Evolutionary conservation across 2,329 filamentous ascomycete species (phyloP), one percentile per base, ranked within the genome.

Genomic region (Harringtonia aguacate): DNA sequence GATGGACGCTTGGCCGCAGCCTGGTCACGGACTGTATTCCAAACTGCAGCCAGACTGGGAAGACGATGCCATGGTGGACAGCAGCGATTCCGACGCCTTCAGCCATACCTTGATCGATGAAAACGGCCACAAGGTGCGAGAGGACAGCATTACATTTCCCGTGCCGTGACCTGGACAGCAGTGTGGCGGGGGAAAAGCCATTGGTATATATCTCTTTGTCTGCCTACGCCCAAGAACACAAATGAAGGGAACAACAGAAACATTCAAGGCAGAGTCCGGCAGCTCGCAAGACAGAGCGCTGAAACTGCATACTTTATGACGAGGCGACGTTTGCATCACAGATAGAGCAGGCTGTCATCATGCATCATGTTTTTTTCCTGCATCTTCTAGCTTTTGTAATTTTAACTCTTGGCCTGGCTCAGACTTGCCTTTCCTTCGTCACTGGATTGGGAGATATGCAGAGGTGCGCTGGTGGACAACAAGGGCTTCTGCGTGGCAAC

Each of bases 401-500:
- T 10, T 34, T 20, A 34, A 14, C 18, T 22, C 44, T 46, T 14
- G 13, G 14, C 31, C 35, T 52, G 54, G 59, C 60, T 62, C 60
- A 62, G 59, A 61, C 56, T 59, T 61, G 60, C 58, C 60, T 62
- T 62, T 61, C 55, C 53, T 51, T 55, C 58, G 50, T 62, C 59
- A 61, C 46, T 48, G 53, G 58, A 46, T 48, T 43, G 48, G 53
- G 53, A 48, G 9, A 14, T 21, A 48, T 50, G 52, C 50, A 53
- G 50, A 49, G 49, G 20, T 13, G 40, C 27, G 49, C 48, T 47
- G 44, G 44, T 47, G 53, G 55, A 55, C 46, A 14, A 41, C 48
- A 54, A 64, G 72, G 71, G 72, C 72, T 73, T 64, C 60, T 56
- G 56, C n/a, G n/a, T n/a, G n/a, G n/a, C n/a, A 59, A 61, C 46